Evolutionary conservation across 2,329 filamentous ascomycete species (phyloP), one percentile per base, ranked within the genome.

Genomic region (Atkinsonella hypoxylon): DNA sequence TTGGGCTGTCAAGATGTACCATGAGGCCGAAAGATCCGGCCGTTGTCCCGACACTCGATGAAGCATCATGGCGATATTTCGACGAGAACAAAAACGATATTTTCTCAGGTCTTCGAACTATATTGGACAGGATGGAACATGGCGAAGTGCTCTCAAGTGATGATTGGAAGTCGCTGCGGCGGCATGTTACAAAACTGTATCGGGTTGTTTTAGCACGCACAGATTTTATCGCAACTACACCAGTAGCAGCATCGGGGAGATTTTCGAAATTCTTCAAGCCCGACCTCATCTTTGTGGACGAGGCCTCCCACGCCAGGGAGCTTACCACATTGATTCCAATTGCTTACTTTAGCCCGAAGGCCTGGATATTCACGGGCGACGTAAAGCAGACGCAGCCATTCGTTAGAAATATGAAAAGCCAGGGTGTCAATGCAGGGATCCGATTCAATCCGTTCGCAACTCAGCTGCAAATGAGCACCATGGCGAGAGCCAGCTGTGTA

Each of bases 201-300:
- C 58, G 60, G 1, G 61, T 64, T 2, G 67, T 71, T 0, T 57
- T 75, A 0, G 54, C 53, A 2, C 56, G 64, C 2, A 64, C 69
- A 0, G 71, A 74, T 45, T 74, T 74, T 48, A 62, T 75, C 1
- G 70, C 71, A 0, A 72, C 72, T 0, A 74, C 72, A 1, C 72
- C 72, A 0, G 71, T 73, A 1, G 70, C 71, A 3, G 67, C 69
- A 0, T 65, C 62, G 4, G 64, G 65, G 0, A 56, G 59, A 0
- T 70, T 74, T 34, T 56, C 62, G 0, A 63, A 60, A 2, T 59
- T 89, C 7, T 88, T 89, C 32, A 83, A 85, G 55, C 87, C 89
- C 0, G 86, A 93, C 58, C 82, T 95, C 55, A 80, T 93, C 0
- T 90, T 95, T 61, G 87, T 94, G 55, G 89, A 90, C 42, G 88